These are phyloP conservation scores for Isoetes taiwanensis DNA, from an alignment of 75 land plant species.

Conservation along the genomic window DNA sequence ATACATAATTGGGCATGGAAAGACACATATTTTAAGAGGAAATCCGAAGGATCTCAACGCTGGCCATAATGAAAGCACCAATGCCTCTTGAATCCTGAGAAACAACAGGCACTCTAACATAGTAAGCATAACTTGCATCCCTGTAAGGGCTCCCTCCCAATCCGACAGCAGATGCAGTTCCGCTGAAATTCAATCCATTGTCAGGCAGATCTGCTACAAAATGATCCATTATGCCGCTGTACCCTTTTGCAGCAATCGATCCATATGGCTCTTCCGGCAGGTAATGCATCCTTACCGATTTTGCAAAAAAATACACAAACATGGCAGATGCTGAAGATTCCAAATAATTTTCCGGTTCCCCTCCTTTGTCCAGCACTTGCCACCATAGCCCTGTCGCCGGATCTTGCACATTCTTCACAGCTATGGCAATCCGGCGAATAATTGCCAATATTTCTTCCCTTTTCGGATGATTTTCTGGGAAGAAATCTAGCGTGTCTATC, in stretches of 20 bases:
- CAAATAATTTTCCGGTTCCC: constrained; percentile 12
- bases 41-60: too few species aligned
- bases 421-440: constrained; percentile 11
- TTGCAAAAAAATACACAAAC: constrained; percentile 17
- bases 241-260: not conserved
- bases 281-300: constrained; percentile 12
- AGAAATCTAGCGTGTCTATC: constrained; percentile 23
- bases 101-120: constrained; percentile 15
- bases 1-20: too few species aligned
- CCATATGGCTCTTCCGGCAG: not conserved
- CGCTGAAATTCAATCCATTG: constrained; percentile 11
- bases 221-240: constrained; percentile 1
- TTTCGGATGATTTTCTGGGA: constrained; percentile 11
- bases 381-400: constrained; percentile 21
- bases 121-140: constrained; percentile 18
- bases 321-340: constrained; percentile 21
- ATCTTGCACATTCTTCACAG: constrained; percentile 16
- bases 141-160: constrained; percentile 18
- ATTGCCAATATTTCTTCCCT: constrained; percentile 10
- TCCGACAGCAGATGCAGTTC: constrained; percentile 15
- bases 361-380: constrained; percentile 18
- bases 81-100: constrained; percentile 23
- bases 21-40: too few species aligned
- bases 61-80: constrained; percentile 22
- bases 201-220: constrained; percentile 7